A percentile compares a stretch with the other conserved stretches of the same genome.
Conservation (phyloP, 73 alveolate genomes). For the Paramecium tetraurelia region DNA sequence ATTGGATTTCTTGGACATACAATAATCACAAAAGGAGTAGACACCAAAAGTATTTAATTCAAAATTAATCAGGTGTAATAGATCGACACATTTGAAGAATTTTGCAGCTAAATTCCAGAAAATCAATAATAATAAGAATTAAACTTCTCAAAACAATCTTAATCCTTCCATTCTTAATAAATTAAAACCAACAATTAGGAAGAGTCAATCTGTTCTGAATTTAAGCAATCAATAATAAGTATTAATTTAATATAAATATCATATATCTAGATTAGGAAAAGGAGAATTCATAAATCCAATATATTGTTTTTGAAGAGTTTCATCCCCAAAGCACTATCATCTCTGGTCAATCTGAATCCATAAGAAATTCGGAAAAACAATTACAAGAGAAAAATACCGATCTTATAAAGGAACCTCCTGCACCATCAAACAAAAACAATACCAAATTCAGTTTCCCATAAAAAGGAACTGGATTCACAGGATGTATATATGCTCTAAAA, state of each 20-base stretch:
- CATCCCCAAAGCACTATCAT: background rate
- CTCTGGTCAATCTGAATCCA: background rate
- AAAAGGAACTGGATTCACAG: slow-evolving; percentile 25
- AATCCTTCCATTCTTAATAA: background rate
- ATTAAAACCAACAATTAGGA: background rate
- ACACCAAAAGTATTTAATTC: background rate
- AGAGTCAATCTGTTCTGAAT: background rate
- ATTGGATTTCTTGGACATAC: background rate
- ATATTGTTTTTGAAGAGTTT: background rate
- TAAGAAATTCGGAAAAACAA: background rate
- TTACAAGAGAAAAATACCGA: background rate
- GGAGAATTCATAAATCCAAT: background rate
- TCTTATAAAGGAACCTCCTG: slow-evolving; percentile 23
- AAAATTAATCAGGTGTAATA: background rate
- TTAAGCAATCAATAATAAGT: background rate
- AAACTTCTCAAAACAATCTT: background rate
- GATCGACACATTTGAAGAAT: slow-evolving; percentile 10
- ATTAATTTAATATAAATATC: background rate
- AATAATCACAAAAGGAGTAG: background rate
- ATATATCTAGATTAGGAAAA: background rate
- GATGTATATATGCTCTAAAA: background rate
- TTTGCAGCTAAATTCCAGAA: slow-evolving; percentile 16
- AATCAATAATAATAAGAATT: background rate
- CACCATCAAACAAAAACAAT: slow-evolving; percentile 42
- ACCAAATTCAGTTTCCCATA: background rate